Percentiles rank a stretch among this genome's conserved stretches.
phyloP scores from a whole-genome alignment of 306 rosid genomes.

The Trifolium pratense region DNA sequence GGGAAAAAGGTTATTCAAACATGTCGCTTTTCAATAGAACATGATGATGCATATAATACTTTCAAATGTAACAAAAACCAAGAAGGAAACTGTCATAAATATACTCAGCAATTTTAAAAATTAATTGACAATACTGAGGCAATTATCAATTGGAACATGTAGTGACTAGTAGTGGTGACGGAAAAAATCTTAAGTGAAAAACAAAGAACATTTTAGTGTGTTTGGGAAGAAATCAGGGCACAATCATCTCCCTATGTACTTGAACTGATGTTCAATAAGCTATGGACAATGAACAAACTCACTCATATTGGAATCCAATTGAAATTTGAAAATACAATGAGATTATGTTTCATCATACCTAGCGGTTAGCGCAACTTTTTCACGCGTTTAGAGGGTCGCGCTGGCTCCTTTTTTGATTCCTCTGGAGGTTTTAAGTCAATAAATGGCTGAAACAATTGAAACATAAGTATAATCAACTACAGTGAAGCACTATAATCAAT shows the following conservation, averaged over 20 bases:
- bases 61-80: constrained; percentile 9
- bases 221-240: constrained; percentile 10
- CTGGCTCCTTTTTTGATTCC: constrained; percentile 71
- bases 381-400: constrained; percentile 67
- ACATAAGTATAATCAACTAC: constrained; percentile 6
- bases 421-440: constrained; percentile 71
- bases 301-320: constrained; percentile 21
- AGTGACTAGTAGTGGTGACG: not conserved
- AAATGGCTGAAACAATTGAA: constrained; percentile 75
- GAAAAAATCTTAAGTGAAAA: constrained; percentile 4
- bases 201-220: constrained; percentile 14
- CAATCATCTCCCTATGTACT: constrained; percentile 13
- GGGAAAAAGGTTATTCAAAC: not conserved
- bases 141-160: not conserved
- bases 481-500: constrained; percentile 33
- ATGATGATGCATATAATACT: constrained; percentile 1
- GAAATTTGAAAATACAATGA: constrained; percentile 17
- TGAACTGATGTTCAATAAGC: constrained; percentile 15
- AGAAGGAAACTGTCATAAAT: constrained; percentile 5
- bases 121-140: not conserved
- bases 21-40: constrained; percentile 13
- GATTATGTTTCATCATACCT: constrained; percentile 40
- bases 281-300: not conserved
- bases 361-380: constrained; percentile 69
- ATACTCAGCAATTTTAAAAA: not conserved